Evolutionary conservation across 768 basidiomycete genomes (phyloP).

Genomic region (Paxillus rubicundulus): DNA sequence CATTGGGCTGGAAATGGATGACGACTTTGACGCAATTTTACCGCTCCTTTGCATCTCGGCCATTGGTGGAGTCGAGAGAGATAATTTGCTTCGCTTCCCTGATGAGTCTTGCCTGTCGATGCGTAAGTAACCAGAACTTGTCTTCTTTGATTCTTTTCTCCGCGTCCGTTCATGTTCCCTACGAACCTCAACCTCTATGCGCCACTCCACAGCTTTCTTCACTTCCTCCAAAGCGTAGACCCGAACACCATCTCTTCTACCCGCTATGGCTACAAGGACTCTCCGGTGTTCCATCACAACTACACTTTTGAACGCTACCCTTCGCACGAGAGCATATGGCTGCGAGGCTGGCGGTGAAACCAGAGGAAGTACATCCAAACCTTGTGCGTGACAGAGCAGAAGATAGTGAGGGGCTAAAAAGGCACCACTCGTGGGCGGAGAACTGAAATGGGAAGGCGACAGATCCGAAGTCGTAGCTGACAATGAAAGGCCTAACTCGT

Average conservation of each 20-base stretch:
- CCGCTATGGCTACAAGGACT: slow-evolving; percentile 87
- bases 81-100: slow-evolving; percentile 49
- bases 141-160: slow-evolving; percentile 63
- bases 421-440: slow-evolving; percentile 73
- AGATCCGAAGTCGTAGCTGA: slow-evolving; percentile 65
- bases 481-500: slow-evolving; percentile 73
- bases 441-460: slow-evolving; percentile 73
- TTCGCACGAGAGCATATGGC: slow-evolving; percentile 79
- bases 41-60: slow-evolving; percentile 21
- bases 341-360: slow-evolving; percentile 68
- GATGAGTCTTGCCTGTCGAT: slow-evolving; percentile 39
- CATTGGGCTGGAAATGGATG: slow-evolving; percentile 14
- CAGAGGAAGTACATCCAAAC: slow-evolving; percentile 81
- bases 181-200: slow-evolving; percentile 75
- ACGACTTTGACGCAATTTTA: slow-evolving; percentile 20
- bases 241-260: slow-evolving; percentile 79
- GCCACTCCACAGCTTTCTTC: slow-evolving; percentile 83
- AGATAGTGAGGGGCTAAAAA: slow-evolving; percentile 81
- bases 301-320: slow-evolving; percentile 82
- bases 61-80: slow-evolving; percentile 49
- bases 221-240: slow-evolving; percentile 88
- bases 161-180: slow-evolving; percentile 72
- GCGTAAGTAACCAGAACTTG: slow-evolving; percentile 35
- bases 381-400: slow-evolving; percentile 81
- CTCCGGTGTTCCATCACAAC: slow-evolving; percentile 92